Percentiles rank a stretch among this genome's conserved stretches.
Conservation (phyloP, 2,329 filamentous ascomycete genomes). For the Xylariaceae sp. region DNA sequence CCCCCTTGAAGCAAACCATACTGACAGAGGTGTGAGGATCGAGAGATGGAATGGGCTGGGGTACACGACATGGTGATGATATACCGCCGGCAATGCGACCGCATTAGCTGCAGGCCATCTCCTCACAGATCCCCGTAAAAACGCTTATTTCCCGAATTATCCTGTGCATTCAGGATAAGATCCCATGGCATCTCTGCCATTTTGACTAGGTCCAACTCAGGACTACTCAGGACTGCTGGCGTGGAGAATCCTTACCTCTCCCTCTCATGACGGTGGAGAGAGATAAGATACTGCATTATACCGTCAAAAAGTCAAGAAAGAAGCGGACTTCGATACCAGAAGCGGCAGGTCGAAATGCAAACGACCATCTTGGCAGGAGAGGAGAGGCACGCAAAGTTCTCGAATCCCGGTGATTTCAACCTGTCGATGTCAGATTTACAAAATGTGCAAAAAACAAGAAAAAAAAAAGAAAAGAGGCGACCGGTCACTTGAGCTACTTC, state of each 20-base stretch:
- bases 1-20: constrained; percentile 15
- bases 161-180: too few species aligned
- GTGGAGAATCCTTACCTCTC: too few species aligned
- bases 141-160: too few species aligned
- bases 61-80: background rate
- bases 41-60: background rate
- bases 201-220: too few species aligned
- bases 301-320: background rate
- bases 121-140: too few species aligned
- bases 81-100: background rate
- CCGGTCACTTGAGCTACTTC: too few species aligned
- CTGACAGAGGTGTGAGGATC: background rate
- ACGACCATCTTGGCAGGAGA: background rate
- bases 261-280: background rate
- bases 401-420: background rate
- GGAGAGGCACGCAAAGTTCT: background rate
- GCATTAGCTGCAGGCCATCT: too few species aligned
- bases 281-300: background rate
- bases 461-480: too few species aligned
- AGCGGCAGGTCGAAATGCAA: background rate
- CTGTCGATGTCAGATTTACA: too few species aligned
- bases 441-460: too few species aligned
- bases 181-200: background rate
- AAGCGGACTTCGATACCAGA: background rate
- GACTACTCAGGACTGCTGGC: too few species aligned